phyloP scores from a whole-genome alignment of 176 grass and related monocot species.

The Eragrostis nindensis region DNA sequence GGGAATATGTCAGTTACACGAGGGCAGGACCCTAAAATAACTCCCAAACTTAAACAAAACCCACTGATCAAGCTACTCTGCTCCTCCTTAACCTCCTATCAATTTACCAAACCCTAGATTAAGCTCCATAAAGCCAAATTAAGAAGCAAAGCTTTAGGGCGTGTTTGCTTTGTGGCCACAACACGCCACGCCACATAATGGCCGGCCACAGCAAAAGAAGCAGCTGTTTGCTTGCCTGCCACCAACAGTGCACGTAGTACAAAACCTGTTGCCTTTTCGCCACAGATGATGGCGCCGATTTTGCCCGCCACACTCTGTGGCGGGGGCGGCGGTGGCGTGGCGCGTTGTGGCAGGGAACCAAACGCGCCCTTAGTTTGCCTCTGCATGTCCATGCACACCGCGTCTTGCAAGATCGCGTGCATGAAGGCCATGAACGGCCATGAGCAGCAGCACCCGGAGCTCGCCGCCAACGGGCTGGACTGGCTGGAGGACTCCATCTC shows the following conservation, averaged over 20 bases:
- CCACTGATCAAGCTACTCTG: not conserved
- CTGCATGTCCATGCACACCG: slow-evolving; percentile 34
- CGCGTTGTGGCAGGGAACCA: too few relatives aligned
- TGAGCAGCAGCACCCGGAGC: slow-evolving; percentile 36
- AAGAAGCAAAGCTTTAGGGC: slow-evolving; percentile 29
- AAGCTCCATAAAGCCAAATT: slow-evolving; percentile 26
- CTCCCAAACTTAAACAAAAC: slow-evolving; percentile 30
- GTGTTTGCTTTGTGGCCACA: too few relatives aligned
- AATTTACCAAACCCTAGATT: slow-evolving; percentile 36
- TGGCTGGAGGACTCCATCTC: slow-evolving; percentile 62
- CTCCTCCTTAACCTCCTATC: slow-evolving; percentile 26
- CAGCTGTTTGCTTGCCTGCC: too few relatives aligned
- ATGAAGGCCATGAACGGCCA: slow-evolving; percentile 49
- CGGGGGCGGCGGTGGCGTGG: too few relatives aligned
- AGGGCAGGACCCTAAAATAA: slow-evolving; percentile 51
- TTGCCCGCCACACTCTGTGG: too few relatives aligned
- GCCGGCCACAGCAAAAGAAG: too few relatives aligned
- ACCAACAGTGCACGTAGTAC: too few relatives aligned
- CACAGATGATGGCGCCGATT: too few relatives aligned
- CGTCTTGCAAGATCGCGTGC: slow-evolving; percentile 30
- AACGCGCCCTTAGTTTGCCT: too few relatives aligned
- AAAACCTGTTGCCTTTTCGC: too few relatives aligned
- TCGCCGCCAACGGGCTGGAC: slow-evolving; percentile 29
- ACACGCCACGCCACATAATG: too few relatives aligned
- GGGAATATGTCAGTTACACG: slow-evolving; percentile 53